These are phyloP conservation scores for Austropuccinia psidii DNA, from an alignment of 1,284 basidiomycete genomes.

Conservation along the genomic window DNA sequence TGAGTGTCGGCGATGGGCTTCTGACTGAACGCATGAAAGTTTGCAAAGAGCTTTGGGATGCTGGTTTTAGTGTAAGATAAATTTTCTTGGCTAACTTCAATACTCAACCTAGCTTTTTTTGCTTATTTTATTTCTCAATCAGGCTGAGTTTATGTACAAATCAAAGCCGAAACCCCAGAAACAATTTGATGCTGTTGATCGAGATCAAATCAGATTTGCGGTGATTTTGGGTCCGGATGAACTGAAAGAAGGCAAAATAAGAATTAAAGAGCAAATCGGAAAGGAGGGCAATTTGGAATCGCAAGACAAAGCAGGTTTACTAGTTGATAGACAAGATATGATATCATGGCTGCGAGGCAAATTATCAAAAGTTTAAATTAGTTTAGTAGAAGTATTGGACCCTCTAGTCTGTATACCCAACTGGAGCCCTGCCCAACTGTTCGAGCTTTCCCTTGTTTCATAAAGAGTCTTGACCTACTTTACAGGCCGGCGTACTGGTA, in stretches of 20 bases:
- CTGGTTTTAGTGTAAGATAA: constrained; percentile 74
- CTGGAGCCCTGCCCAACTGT: no score
- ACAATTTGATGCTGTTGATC: constrained; percentile 87
- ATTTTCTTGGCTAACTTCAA: background rate
- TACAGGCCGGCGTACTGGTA: no score
- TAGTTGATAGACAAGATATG: constrained; percentile 21
- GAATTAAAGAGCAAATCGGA: constrained; percentile 87
- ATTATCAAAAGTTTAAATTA: background rate
- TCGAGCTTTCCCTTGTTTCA: no score
- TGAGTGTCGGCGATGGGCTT: constrained; percentile 84
- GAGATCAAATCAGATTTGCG: constrained; percentile 81
- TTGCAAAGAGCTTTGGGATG: constrained; percentile 71
- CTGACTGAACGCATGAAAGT: constrained; percentile 77
- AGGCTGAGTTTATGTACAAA: constrained; percentile 92
- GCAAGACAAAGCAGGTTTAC: constrained; percentile 13
- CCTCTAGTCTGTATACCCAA: no score
- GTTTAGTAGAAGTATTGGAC: no score
- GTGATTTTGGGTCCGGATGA: constrained; percentile 84
- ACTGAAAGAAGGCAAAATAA: constrained; percentile 69
- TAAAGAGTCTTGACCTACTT: no score
- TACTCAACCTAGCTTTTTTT: background rate
- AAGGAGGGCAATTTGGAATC: constrained; percentile 48
- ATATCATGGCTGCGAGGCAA: background rate
- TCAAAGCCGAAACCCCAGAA: constrained; percentile 73
- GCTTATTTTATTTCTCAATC: background rate